A percentile compares a stretch with the other conserved stretches of the same genome.
Evolutionary conservation across 768 basidiomycete species (phyloP).

Genomic region (Lyophyllum shimeji): DNA sequence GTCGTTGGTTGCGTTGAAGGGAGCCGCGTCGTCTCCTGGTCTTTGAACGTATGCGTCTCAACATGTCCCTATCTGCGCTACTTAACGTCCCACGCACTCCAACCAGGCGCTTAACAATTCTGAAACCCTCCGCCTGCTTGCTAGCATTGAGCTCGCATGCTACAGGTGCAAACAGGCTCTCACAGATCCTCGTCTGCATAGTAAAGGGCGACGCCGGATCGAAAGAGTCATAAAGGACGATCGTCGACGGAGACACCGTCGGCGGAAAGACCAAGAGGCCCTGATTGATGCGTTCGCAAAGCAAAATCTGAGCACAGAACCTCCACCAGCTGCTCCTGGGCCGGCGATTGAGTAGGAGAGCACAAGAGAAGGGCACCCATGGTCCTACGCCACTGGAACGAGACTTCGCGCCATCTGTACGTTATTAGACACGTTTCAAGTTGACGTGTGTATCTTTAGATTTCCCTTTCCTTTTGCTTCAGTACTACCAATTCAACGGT

Average conservation of each 20-base stretch:
- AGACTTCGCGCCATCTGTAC: conserved; percentile 10
- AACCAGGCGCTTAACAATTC: conserved; percentile 76
- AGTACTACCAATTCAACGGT: conserved; percentile 1
- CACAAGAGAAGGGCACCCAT: conserved; percentile 1
- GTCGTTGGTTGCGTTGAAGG: conserved; percentile 81
- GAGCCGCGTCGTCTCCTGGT: conserved; percentile 78
- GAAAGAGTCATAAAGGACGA: conserved; percentile 86
- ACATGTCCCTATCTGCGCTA: conserved; percentile 8
- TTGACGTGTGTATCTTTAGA: conserved; percentile 15
- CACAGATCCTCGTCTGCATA: conserved; percentile 64
- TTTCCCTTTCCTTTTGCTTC: conserved; percentile 6
- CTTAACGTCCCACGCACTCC: conserved; percentile 7
- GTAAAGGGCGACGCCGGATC: conserved; percentile 66
- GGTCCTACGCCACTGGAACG: conserved; percentile 1
- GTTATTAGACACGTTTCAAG: conserved; percentile 12
- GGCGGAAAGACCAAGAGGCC: conserved; percentile 81
- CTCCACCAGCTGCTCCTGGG: conserved; percentile 21
- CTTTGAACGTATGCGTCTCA: conserved; percentile 61
- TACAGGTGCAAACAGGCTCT: conserved; percentile 72
- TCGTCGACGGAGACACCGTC: conserved; percentile 73
- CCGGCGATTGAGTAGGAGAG: conserved; percentile 21
- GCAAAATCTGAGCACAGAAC: conserved; percentile 40
- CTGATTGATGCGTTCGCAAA: conserved; percentile 79
- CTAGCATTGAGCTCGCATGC: conserved; percentile 83
- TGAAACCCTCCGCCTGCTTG: conserved; percentile 78